Evolutionary conservation across 495 filamentous ascomycete genomes (phyloP).

Genomic region (Neurospora tetrasperma): DNA sequence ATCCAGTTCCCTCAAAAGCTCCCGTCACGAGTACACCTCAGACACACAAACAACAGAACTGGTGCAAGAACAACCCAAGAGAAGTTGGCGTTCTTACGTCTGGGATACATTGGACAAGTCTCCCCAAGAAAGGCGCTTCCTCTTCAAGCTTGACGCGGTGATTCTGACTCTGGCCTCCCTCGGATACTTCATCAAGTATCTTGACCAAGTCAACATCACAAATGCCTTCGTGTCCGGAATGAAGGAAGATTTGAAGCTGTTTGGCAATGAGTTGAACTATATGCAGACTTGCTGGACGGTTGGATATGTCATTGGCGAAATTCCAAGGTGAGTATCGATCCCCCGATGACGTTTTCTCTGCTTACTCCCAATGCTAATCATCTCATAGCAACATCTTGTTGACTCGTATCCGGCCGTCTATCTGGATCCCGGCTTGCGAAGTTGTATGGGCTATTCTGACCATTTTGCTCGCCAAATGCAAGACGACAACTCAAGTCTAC

Average conservation of each 20-base stretch:
- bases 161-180: constrained; percentile 36
- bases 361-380: not conserved
- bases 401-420: constrained; percentile 41
- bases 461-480: constrained; percentile 37
- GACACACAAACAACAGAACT: not conserved
- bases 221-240: constrained; percentile 44
- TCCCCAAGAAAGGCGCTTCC: constrained; percentile 46
- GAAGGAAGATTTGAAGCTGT: constrained; percentile 49
- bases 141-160: constrained; percentile 50
- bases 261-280: constrained; percentile 43
- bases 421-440: constrained; percentile 50
- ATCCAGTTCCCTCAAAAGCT: not conserved
- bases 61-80: constrained; percentile 17
- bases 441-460: constrained; percentile 45
- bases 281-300: constrained; percentile 50
- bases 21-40: not conserved
- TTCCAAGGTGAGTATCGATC: constrained; percentile 39
- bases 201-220: constrained; percentile 31
- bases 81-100: constrained; percentile 32
- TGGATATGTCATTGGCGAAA: constrained; percentile 53
- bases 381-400: constrained; percentile 26
- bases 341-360: not conserved
- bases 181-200: constrained; percentile 35
- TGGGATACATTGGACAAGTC: constrained; percentile 56
- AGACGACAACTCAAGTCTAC: constrained; percentile 41